Conservation (phyloP, 106 monocot species). For the Hemerocallis citrina region DNA sequence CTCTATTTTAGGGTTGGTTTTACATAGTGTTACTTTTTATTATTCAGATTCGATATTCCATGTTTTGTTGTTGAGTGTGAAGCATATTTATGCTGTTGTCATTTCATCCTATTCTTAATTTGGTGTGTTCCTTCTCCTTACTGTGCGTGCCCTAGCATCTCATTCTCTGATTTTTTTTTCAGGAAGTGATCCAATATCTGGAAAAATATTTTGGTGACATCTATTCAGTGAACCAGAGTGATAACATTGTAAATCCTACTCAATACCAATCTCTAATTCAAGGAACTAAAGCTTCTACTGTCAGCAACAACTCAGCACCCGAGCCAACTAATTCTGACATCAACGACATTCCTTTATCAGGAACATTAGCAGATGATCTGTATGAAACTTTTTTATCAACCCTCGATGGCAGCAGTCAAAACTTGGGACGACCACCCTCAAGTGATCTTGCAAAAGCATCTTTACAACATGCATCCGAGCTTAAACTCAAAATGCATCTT, state of each 20-base stretch:
- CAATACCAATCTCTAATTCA: constrained; percentile 36
- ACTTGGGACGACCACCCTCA: constrained; percentile 11
- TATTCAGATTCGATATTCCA: no score
- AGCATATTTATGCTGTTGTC: not conserved
- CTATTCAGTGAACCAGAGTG: constrained; percentile 23
- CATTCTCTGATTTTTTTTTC: not conserved
- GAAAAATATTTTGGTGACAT: constrained; percentile 35
- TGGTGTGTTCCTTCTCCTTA: not conserved
- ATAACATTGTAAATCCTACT: constrained; percentile 21
- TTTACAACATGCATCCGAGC: constrained; percentile 31
- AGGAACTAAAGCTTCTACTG: constrained; percentile 7
- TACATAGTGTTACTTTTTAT: no score
- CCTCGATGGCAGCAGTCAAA: constrained; percentile 35
- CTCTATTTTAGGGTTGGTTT: no score
- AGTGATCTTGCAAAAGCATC: constrained; percentile 33
- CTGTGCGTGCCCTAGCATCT: not conserved
- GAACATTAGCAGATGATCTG: constrained; percentile 50
- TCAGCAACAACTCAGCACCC: constrained; percentile 17
- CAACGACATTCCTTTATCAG: constrained; percentile 26
- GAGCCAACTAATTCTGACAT: constrained; percentile 26
- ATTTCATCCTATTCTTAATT: constrained; percentile 6
- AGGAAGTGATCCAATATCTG: constrained; percentile 9
- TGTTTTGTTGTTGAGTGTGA: no score
- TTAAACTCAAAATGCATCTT: constrained; percentile 59
- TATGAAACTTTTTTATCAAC: constrained; percentile 76